These are phyloP conservation scores for Tetrahymena borealis DNA, from an alignment of 73 alveolate species.

Conservation along the genomic window DNA sequence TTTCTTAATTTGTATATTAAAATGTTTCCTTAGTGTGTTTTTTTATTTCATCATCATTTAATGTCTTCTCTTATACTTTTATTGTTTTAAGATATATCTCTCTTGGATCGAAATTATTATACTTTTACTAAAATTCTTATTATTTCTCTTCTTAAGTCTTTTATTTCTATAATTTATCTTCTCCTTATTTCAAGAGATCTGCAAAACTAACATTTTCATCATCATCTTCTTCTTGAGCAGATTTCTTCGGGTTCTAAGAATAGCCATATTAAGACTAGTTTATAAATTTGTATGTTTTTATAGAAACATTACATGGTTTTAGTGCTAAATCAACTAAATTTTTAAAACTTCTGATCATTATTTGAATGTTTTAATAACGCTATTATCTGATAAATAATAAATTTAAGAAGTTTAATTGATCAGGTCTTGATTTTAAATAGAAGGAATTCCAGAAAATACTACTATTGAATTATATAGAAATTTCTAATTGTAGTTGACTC, in stretches of 20 bases:
- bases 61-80: background rate
- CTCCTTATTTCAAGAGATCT: background rate
- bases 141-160: background rate
- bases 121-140: background rate
- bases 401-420: background rate
- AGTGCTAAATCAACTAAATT: background rate
- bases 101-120: background rate
- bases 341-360: background rate
- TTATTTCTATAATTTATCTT: background rate
- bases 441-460: background rate
- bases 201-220: background rate
- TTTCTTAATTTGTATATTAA: background rate
- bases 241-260: background rate
- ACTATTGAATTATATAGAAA: no score
- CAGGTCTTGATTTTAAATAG: background rate
- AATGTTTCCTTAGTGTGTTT: background rate
- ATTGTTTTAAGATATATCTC: background rate
- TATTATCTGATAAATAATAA: background rate
- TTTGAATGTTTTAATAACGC: background rate
- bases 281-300: no score
- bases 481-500: no score
- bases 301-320: no score
- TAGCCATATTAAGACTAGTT: background rate
- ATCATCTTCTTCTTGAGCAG: background rate
- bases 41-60: background rate